A percentile compares a stretch with the other conserved stretches of the same genome.
Conservation (phyloP, 306 rosid species). For the Fagus crenata region DNA sequence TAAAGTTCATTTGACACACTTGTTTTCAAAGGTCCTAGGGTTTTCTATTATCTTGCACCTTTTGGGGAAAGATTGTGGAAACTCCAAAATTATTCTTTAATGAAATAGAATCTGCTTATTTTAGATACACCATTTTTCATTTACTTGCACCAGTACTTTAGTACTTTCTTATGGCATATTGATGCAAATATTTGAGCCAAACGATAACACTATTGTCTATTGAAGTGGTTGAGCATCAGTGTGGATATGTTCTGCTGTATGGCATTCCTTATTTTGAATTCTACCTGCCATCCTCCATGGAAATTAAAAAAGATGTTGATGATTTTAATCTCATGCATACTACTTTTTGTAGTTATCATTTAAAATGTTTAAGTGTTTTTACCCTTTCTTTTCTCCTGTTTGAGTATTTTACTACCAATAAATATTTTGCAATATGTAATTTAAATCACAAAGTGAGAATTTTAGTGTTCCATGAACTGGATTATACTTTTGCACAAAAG, state of each 20-base stretch:
- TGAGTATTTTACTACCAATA: too few species aligned
- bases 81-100: background rate
- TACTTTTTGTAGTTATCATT: background rate
- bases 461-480: background rate
- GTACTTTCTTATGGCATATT: slow-evolving; percentile 9
- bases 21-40: background rate
- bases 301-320: background rate
- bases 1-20: background rate
- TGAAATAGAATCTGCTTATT: background rate
- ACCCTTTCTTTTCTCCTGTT: too few species aligned
- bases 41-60: background rate
- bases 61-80: background rate
- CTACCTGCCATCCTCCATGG: background rate
- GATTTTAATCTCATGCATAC: background rate
- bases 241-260: background rate
- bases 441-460: background rate
- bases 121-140: background rate
- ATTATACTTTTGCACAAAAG: background rate
- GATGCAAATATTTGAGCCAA: slow-evolving; percentile 13
- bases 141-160: background rate
- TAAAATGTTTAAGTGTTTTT: background rate
- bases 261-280: background rate
- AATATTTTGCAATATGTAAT: background rate
- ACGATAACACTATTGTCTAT: background rate
- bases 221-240: background rate